These are phyloP conservation scores for Berkeleyomyces rouxiae DNA, from an alignment of 2,329 filamentous ascomycete genomes.

Conservation along the genomic window DNA sequence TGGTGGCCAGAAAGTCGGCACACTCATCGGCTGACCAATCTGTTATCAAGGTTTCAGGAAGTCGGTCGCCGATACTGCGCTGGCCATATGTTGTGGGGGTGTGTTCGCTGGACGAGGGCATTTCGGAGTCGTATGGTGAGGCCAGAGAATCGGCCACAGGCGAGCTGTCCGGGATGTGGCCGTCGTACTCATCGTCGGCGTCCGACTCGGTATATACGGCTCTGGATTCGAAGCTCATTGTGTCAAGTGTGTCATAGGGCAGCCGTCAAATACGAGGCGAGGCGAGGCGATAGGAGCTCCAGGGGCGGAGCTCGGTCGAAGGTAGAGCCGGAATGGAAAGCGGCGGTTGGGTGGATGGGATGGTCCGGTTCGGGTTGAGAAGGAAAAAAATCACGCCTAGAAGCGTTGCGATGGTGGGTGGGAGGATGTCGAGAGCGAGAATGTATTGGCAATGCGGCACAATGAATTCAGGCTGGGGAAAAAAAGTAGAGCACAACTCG, in stretches of 20 bases:
- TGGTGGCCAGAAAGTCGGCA: conserved; percentile 68
- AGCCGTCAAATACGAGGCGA: neutral
- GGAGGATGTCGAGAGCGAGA: neutral
- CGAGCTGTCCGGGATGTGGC: conserved; percentile 50
- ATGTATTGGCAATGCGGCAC: neutral
- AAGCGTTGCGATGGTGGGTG: too few species aligned
- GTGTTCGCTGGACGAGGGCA: conserved; percentile 52
- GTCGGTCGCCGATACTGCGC: conserved; percentile 43
- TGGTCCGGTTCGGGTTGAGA: too few species aligned
- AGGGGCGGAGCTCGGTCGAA: neutral
- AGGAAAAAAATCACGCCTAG: too few species aligned
- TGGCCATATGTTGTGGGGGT: conserved; percentile 66
- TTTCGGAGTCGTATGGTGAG: conserved; percentile 56
- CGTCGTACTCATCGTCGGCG: conserved; percentile 71
- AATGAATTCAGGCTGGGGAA: neutral
- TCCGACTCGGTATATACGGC: conserved; percentile 65
- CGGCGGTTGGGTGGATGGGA: too few species aligned
- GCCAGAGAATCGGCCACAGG: conserved; percentile 53
- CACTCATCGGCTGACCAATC: conserved; percentile 78
- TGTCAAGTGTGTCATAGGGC: conserved; percentile 10
- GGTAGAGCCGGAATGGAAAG: neutral
- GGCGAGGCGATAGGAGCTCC: neutral
- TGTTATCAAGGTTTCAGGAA: conserved; percentile 59
- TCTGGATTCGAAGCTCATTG: conserved; percentile 46
- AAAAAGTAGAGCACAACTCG: neutral